Conservation (phyloP, 2,329 filamentous ascomycete genomes). For the Aschersonia sp. region DNA sequence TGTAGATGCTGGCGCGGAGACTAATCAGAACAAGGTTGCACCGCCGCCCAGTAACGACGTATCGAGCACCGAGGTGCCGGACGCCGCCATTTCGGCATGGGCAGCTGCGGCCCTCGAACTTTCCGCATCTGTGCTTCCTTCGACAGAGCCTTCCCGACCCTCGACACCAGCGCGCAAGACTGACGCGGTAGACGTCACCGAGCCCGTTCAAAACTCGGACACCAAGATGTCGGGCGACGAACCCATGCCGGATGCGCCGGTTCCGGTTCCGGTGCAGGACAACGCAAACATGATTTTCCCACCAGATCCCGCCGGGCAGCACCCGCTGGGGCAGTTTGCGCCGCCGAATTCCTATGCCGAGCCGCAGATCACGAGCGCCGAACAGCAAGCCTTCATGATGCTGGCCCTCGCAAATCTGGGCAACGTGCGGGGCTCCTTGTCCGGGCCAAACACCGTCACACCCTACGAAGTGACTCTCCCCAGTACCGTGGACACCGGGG, state of each 20-base stretch:
- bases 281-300: too few relatives aligned
- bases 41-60: neutral
- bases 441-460: conserved; percentile 28
- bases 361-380: conserved; percentile 16
- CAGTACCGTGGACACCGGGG: conserved; percentile 19
- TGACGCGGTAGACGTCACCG: neutral
- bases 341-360: conserved; percentile 20
- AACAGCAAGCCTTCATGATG: conserved; percentile 28
- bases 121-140: conserved; percentile 1
- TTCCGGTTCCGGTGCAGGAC: too few relatives aligned
- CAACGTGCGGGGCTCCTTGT: conserved; percentile 19
- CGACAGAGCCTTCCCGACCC: conserved; percentile 2
- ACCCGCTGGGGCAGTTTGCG: conserved; percentile 10
- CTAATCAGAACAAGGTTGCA: neutral
- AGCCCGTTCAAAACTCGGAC: neutral
- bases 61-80: too few relatives aligned
- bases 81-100: neutral
- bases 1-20: neutral
- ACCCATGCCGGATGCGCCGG: too few relatives aligned
- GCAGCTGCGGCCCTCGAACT: neutral
- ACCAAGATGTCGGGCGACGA: neutral
- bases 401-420: conserved; percentile 28
- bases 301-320: too few relatives aligned
- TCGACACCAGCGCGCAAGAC: conserved; percentile 3
- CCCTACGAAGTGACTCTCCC: conserved; percentile 31